Percentiles rank a stretch among this genome's conserved stretches.
Conservation (phyloP, 106 monocot species). For the Dendrobium catenatum region DNA sequence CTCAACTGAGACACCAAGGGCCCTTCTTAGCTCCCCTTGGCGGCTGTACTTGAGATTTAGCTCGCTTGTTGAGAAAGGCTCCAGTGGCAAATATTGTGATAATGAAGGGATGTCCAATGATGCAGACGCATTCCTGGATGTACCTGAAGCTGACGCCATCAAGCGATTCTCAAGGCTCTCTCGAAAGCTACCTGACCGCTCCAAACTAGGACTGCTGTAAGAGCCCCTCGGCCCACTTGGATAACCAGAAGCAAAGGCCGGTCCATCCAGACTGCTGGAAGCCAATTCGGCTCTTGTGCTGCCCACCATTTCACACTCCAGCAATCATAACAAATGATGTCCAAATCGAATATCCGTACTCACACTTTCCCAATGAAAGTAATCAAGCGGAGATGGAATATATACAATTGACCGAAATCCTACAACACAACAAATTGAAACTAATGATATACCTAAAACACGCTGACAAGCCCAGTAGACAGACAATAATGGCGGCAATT, state of each 20-base stretch:
- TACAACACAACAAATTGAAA: conserved; percentile 3
- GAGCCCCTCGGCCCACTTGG: conserved; percentile 46
- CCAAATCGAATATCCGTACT: not conserved
- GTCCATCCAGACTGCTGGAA: conserved; percentile 48
- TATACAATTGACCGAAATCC: not conserved
- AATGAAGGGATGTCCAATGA: conserved; percentile 29
- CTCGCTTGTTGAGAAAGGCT: conserved; percentile 43
- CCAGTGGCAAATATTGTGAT: conserved; percentile 45
- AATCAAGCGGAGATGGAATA: not conserved
- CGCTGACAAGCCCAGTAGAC: not conserved
- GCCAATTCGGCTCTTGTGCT: conserved; percentile 39
- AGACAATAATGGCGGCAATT: not conserved
- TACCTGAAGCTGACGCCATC: conserved; percentile 22
- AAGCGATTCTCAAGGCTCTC: conserved; percentile 45
- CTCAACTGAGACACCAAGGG: conserved; percentile 59
- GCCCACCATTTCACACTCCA: conserved; percentile 40
- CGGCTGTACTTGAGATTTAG: conserved; percentile 59
- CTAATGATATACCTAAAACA: not conserved
- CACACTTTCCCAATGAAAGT: not conserved
- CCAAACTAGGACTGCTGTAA: conserved; percentile 40
- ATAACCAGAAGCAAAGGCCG: conserved; percentile 35
- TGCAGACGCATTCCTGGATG: conserved; percentile 28
- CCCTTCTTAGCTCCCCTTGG: conserved; percentile 61
- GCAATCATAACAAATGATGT: conserved; percentile 22
- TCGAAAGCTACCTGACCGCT: conserved; percentile 64